These are phyloP conservation scores for Parmales sp. DNA, from an alignment of 108 stramenopile genomes.

Conservation along the genomic window DNA sequence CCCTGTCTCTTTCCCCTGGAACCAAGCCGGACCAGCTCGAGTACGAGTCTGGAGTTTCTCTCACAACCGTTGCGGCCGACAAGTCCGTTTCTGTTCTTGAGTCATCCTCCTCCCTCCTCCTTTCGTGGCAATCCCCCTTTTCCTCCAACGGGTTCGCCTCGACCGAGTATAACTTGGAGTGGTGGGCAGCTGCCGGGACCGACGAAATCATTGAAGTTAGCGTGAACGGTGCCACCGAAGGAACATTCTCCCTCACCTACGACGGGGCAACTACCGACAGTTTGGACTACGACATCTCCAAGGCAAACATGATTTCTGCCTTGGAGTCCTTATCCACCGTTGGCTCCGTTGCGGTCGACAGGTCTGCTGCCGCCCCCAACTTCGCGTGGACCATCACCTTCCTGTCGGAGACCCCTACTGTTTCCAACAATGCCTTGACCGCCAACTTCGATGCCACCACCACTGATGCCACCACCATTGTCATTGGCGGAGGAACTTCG, in stretches of 20 bases:
- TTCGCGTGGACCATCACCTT: conserved; percentile 59
- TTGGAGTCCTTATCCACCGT: conserved; percentile 34
- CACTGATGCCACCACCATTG: neutral
- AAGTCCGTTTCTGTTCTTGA: conserved; percentile 46
- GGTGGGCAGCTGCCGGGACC: conserved; percentile 39
- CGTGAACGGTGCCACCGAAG: conserved; percentile 5
- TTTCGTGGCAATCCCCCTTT: conserved; percentile 41
- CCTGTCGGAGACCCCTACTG: conserved; percentile 41
- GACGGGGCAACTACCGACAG: conserved; percentile 32
- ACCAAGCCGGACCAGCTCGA: conserved; percentile 34
- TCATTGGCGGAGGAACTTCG: conserved; percentile 10
- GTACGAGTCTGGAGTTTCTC: conserved; percentile 28
- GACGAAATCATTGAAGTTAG: conserved; percentile 33
- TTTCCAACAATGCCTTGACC: neutral
- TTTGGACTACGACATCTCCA: conserved; percentile 18
- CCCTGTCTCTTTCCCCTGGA: conserved; percentile 32
- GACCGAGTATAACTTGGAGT: conserved; percentile 49
- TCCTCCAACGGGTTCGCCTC: conserved; percentile 43
- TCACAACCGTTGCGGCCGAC: conserved; percentile 28
- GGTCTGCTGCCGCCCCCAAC: conserved; percentile 18
- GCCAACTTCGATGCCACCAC: neutral
- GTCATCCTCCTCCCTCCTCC: conserved; percentile 47
- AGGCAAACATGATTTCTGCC: conserved; percentile 28
- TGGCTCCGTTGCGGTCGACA: conserved; percentile 39
- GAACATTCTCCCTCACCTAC: conserved; percentile 33